Conservation (phyloP, 2,329 filamentous ascomycete genomes). For the Claviceps quebecensis region DNA sequence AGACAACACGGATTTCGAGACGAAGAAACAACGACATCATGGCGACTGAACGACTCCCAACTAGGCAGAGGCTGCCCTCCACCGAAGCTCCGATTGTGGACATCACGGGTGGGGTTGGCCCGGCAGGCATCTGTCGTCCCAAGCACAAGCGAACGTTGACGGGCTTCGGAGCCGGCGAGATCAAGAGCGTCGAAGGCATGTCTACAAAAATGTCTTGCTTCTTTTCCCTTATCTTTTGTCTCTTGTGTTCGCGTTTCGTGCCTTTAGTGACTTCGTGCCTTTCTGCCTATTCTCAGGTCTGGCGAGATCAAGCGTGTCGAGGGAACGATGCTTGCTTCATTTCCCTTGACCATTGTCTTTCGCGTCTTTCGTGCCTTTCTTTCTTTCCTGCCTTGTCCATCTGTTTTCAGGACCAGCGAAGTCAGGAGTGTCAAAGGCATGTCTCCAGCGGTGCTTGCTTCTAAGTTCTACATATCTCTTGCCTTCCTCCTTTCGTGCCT, state of each 20-base stretch:
- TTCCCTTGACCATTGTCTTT: too few relatives aligned
- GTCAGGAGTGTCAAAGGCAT: too few relatives aligned
- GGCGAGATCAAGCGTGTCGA: too few relatives aligned
- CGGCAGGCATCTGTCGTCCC: constrained; percentile 69
- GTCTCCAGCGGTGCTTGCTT: too few relatives aligned
- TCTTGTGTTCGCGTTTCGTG: too few relatives aligned
- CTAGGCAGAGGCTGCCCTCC: constrained; percentile 67
- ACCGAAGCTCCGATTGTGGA: constrained; percentile 73
- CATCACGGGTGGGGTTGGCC: constrained; percentile 73
- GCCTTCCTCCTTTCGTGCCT: too few relatives aligned
- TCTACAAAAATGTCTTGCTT: not conserved
- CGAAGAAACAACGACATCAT: constrained; percentile 11
- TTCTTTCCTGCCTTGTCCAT: not conserved
- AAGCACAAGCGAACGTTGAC: constrained; percentile 98
- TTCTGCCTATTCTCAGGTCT: too few relatives aligned
- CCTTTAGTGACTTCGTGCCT: too few relatives aligned
- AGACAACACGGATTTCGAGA: not conserved
- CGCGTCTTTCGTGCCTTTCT: too few relatives aligned
- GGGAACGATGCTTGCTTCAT: too few relatives aligned
- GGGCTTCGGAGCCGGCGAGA: constrained; percentile 78
- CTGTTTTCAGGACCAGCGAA: not conserved
- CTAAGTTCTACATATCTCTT: too few relatives aligned
- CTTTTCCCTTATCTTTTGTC: too few relatives aligned
- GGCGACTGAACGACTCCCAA: constrained; percentile 28
- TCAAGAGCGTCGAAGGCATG: constrained; percentile 77